A percentile compares a stretch with the other conserved stretches of the same genome.
Evolutionary conservation across 1,284 basidiomycete genomes (phyloP).

Genomic region (Ustilago bromivora): DNA sequence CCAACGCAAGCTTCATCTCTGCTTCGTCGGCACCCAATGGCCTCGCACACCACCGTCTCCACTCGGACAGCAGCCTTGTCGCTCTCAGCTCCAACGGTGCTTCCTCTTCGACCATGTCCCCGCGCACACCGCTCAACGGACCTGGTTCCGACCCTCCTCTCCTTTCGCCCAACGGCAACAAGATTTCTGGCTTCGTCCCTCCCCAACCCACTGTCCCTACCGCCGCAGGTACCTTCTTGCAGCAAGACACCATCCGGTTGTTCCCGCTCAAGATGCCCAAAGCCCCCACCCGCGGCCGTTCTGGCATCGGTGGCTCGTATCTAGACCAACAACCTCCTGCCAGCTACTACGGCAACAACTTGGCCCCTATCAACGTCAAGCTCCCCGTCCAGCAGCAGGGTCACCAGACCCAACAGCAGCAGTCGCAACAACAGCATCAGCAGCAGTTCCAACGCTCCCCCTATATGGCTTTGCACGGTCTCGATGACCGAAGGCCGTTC

Average conservation of each 20-base stretch:
- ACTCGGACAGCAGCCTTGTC: slow-evolving; percentile 50
- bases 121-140: slow-evolving; percentile 52
- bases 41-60: slow-evolving; percentile 44
- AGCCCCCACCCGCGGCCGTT: slow-evolving; percentile 26
- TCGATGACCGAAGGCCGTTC: slow-evolving; percentile 31
- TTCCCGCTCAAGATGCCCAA: slow-evolving; percentile 58
- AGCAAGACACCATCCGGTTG: slow-evolving; percentile 36
- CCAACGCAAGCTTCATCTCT: slow-evolving; percentile 35
- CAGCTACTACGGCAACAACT: slow-evolving; percentile 25
- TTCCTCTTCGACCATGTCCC: slow-evolving; percentile 39
- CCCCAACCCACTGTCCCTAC: slow-evolving; percentile 46
- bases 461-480: slow-evolving; percentile 27
- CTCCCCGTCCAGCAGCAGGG: slow-evolving; percentile 9
- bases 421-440: slow-evolving; percentile 25
- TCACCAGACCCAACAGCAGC: slow-evolving; percentile 24
- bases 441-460: slow-evolving; percentile 31
- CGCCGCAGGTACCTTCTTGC: slow-evolving; percentile 26
- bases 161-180: slow-evolving; percentile 38
- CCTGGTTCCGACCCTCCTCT: slow-evolving; percentile 37
- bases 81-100: slow-evolving; percentile 33
- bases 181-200: slow-evolving; percentile 34
- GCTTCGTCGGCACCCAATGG: slow-evolving; percentile 43
- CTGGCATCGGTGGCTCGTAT: slow-evolving; percentile 35
- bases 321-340: slow-evolving; percentile 28
- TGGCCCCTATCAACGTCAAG: slow-evolving; percentile 37